phyloP scores from a whole-genome alignment of 2,329 filamentous ascomycete species.

The Pseudogymnoascus sp. region DNA sequence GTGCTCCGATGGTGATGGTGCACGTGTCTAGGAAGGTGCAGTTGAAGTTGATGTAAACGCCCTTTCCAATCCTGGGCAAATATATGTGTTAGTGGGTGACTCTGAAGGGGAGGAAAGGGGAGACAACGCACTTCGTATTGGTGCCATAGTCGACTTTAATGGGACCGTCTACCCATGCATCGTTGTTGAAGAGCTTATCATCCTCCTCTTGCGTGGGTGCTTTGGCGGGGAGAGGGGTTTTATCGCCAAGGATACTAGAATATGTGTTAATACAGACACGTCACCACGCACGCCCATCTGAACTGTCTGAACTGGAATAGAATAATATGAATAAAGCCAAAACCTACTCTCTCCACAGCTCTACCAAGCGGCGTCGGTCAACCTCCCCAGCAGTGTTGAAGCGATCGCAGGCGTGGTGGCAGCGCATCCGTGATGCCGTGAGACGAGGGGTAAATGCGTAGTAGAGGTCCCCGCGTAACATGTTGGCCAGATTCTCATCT shows the following conservation, averaged over 20 bases:
- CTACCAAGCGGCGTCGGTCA: conserved; percentile 53
- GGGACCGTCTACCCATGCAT: conserved; percentile 64
- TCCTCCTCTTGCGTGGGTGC: conserved; percentile 55
- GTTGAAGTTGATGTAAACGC: conserved; percentile 71
- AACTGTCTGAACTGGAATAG: not conserved
- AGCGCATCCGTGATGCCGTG: conserved; percentile 54
- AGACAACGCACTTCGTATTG: conserved; percentile 50
- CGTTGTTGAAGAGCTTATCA: conserved; percentile 53
- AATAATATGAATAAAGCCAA: not conserved
- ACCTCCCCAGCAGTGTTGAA: conserved; percentile 59
- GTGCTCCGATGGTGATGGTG: conserved; percentile 63
- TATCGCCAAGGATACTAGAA: conserved; percentile 54
- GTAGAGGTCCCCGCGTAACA: conserved; percentile 65
- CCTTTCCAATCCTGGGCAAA: conserved; percentile 48
- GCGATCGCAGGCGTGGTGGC: conserved; percentile 50
- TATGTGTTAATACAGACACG: conserved; percentile 9
- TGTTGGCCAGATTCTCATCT: conserved; percentile 45
- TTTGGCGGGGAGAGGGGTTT: conserved; percentile 54
- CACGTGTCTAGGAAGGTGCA: conserved; percentile 72
- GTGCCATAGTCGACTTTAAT: conserved; percentile 71
- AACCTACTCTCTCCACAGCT: conserved; percentile 66
- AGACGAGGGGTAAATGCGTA: conserved; percentile 66
- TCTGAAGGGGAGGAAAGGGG: not conserved
- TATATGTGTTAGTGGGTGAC: conserved; percentile 12
- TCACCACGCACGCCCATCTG: not conserved